phyloP scores from a whole-genome alignment of 73 alveolate species.

The Effrenium voratum region DNA sequence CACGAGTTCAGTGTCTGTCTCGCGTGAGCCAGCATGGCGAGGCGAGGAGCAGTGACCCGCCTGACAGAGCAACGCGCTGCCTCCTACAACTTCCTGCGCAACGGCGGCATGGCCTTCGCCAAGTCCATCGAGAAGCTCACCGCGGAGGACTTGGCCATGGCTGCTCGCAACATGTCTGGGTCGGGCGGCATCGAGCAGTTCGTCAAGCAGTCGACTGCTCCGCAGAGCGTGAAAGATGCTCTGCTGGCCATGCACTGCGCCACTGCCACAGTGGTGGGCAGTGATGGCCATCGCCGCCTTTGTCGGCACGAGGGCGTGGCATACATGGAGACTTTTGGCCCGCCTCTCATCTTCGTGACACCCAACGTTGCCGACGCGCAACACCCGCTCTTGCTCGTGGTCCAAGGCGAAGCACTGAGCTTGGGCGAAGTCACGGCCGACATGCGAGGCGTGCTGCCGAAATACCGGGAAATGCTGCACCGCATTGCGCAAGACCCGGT shows the following conservation, averaged over 20 bases:
- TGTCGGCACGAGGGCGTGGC: slow-evolving; percentile 65
- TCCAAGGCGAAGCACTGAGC: neutral
- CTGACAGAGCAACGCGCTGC: too few relatives aligned
- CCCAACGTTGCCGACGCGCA: slow-evolving; percentile 68
- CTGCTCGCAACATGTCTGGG: too few relatives aligned
- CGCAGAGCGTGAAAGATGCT: slow-evolving; percentile 1
- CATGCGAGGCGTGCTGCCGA: neutral
- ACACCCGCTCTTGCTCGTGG: slow-evolving; percentile 26
- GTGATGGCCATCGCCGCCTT: slow-evolving; percentile 39
- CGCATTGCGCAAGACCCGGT: slow-evolving; percentile 17
- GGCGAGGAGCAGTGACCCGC: too few relatives aligned
- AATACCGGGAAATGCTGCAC: slow-evolving; percentile 8
- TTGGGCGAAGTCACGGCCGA: neutral
- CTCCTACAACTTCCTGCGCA: too few relatives aligned
- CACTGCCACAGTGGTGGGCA: slow-evolving; percentile 20
- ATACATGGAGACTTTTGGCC: slow-evolving; percentile 44
- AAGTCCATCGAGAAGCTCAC: too few relatives aligned
- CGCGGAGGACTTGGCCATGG: too few relatives aligned
- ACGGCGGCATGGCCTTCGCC: too few relatives aligned
- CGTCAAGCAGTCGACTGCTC: neutral
- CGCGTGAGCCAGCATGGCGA: too few relatives aligned
- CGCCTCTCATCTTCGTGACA: slow-evolving; percentile 12
- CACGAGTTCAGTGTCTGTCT: too few relatives aligned
- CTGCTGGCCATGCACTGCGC: neutral
- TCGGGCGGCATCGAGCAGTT: slow-evolving; percentile 15